Conservation (phyloP, 1,284 basidiomycete species). For the Leccinum insolens region DNA sequence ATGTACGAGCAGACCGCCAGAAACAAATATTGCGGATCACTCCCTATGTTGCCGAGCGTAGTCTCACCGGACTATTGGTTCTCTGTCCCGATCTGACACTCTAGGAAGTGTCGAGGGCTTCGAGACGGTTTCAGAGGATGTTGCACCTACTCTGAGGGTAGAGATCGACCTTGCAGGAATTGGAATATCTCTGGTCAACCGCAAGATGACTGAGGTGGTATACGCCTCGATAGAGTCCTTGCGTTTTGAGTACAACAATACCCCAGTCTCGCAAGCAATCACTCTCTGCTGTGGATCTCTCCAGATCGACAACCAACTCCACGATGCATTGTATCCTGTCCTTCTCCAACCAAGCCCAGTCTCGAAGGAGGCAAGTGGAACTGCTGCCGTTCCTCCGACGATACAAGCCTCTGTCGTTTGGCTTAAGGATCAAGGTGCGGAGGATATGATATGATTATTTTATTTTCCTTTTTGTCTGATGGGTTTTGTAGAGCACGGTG, state of each 20-base stretch:
- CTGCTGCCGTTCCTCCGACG: constrained; percentile 82
- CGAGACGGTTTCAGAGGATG: constrained; percentile 85
- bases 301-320: constrained; percentile 97
- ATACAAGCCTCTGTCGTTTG: constrained; percentile 89
- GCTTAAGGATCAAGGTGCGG: constrained; percentile 89
- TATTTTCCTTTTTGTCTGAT: constrained; percentile 1
- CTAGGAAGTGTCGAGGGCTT: constrained; percentile 78
- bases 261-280: constrained; percentile 34
- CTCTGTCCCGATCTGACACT: constrained; percentile 68
- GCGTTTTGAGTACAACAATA: too few species aligned
- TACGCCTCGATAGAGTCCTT: too few species aligned
- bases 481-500: constrained; percentile 78
- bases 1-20: constrained; percentile 90
- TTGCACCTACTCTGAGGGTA: constrained; percentile 70
- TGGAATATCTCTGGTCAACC: too few species aligned
- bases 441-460: background rate
- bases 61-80: constrained; percentile 60
- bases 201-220: too few species aligned
- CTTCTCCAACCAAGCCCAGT: constrained; percentile 95
- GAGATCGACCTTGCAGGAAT: constrained; percentile 10
- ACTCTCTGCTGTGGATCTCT: constrained; percentile 87
- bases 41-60: constrained; percentile 85
- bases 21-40: constrained; percentile 89
- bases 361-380: constrained; percentile 79
- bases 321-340: constrained; percentile 95